Base-by-base conservation (phyloP, 2,329 filamentous ascomycete species). In the Magnaporthiopsis rhizophila region DNA sequence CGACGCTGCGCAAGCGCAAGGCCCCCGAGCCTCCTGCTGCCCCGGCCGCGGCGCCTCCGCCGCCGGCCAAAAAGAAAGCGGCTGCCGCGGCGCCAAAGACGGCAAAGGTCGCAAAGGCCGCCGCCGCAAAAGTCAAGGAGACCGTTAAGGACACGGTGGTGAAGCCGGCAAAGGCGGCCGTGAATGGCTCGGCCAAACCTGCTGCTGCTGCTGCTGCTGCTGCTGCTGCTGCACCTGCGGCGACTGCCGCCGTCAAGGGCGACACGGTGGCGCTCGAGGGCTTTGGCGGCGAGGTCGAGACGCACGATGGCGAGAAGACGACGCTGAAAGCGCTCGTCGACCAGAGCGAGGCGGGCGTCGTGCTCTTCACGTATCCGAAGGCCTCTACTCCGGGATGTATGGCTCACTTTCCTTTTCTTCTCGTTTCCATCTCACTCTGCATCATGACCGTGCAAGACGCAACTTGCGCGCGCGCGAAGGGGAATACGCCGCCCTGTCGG, bases 301-400 rank as follows among this genome's bases (percentile, higher is more conserved):
- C 89, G 67, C 87, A 98, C 69, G 91, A 96, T 68, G 92, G 92
- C 71, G 80, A 83, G 64, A 90, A 89, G 78, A 92, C 89, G 7
- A 92, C 87, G 1, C 80, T 99, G 65, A 89, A 91, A 78, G 81
- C 87, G 70, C 86, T 99, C 30, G 84, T 97, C 61, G 89, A 92
- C 62, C 85, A 89, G 73, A 96, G 92, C 83, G 88, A 91, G 78
- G 82, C 85, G 50, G 95, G 94, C 32, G 89, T 98, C 58, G 91
- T 97, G 45, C 80, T 98, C 36, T 97, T 99, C 76, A 97, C 93
- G 38, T 98, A 98, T 74, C 95, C 95, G 65, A 96, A 90, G 79
- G 95, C 95, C 15, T 95, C 90, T 34, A 99, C 95, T 28, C 91
- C 92, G 53, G 94, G 94, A 67, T 98, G 94, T 97, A 86, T 62